Conservation (phyloP, 805 yeast species). For the Brettanomyces nanus region DNA sequence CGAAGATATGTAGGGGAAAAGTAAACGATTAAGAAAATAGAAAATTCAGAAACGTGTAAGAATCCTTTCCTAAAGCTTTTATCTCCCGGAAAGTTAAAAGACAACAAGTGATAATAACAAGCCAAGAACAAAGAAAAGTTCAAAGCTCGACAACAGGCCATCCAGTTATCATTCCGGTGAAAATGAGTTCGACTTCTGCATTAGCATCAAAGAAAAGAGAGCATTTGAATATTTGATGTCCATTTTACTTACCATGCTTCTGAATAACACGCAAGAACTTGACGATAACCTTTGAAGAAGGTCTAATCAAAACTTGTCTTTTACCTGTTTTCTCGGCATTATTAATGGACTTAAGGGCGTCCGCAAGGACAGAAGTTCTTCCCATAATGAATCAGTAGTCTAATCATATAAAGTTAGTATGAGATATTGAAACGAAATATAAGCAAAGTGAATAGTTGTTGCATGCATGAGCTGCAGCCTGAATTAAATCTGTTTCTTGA, state of each 20-base stretch:
- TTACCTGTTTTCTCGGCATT: slow-evolving; percentile 99
- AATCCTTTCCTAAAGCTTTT: slow-evolving; percentile 37
- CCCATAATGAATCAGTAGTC: slow-evolving; percentile 55
- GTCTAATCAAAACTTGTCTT: slow-evolving; percentile 97
- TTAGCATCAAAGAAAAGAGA: too few species aligned
- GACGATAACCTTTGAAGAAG: slow-evolving; percentile 97
- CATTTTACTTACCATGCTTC: slow-evolving; percentile 90
- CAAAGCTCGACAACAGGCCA: slow-evolving; percentile 65
- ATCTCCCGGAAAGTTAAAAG: slow-evolving; percentile 96
- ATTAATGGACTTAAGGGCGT: slow-evolving; percentile 97
- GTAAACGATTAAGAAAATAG: slow-evolving; percentile 43
- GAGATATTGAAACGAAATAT: too few species aligned
- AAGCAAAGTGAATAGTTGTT: too few species aligned
- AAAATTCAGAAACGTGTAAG: slow-evolving; percentile 50
- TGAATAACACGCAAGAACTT: slow-evolving; percentile 96
- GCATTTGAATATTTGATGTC: too few species aligned
- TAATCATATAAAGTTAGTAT: too few species aligned
- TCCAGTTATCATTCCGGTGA: slow-evolving; percentile 98
- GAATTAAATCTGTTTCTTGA: too few species aligned
- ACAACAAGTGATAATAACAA: slow-evolving; percentile 72
- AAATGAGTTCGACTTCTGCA: too few species aligned
- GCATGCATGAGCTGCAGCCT: too few species aligned
- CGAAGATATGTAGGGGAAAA: slow-evolving; percentile 54
- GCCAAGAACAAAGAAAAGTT: background rate
- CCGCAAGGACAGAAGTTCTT: slow-evolving; percentile 97